Evolutionary conservation across 306 rosid genomes (phyloP), one percentile per base, ranked within the genome.

Genomic region (Quillaja saponaria): DNA sequence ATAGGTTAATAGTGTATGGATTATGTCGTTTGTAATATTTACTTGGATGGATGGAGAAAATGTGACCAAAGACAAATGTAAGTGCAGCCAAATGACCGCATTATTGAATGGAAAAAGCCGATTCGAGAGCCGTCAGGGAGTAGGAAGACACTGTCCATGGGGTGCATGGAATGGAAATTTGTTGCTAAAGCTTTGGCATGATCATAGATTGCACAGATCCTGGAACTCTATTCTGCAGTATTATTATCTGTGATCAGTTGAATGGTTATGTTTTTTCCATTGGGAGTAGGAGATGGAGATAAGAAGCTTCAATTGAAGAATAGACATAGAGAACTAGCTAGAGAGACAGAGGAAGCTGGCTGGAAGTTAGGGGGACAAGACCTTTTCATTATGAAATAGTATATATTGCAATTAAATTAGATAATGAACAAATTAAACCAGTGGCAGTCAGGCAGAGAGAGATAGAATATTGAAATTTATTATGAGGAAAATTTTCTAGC

Each of bases 51-150:
- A 20, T 61, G 72, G 48, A 85, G 77, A 57, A 64, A 64, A 66
- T 60, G 73, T 15, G 84, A 59, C 91, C 97, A 91, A 1, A 91
- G 59, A 49, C 95, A 88, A 73, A 88, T 73, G 88, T 91, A 86
- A 28, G 79, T 67, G 86, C 85, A 84, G 55, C 86, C 85, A 21
- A 71, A 53, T 44, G 88, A 76, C 0, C 80, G 87, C 79, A 71
- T 45, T 34, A 84, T 13, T 35, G 72, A 18, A 16, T 61, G 79
- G 8, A 91, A 74, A 45, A 80, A 71, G 28, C 61, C 65, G 28
- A 71, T 34, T 40, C 95, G 88, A 49, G 72, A 48, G 46, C 65
- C 67, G 35, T 73, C 68, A 41, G 85, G 72, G 39, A 81, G 83
- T 49, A 72, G 45, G 78, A 82, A 89, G 45, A 72, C 73, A 18